phyloP scores from a whole-genome alignment of 345 rosid genomes.

The Eutrema heterophyllum region DNA sequence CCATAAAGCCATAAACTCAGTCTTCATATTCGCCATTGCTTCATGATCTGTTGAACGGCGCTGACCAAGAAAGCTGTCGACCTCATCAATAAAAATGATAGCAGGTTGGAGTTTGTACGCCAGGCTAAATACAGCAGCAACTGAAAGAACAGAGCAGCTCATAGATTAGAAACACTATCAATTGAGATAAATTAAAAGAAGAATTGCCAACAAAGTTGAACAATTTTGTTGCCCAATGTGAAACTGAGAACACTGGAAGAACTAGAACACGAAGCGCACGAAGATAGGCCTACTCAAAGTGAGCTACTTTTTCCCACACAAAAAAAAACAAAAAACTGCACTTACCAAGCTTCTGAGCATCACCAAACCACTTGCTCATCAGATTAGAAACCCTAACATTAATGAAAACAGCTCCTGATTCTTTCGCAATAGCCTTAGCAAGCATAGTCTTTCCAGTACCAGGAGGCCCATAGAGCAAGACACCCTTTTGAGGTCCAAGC shows the following conservation, averaged over 20 bases:
- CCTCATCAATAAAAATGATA: constrained; percentile 94
- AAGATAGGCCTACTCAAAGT: not conserved
- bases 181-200: not conserved
- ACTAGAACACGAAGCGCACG: not conserved
- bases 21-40: constrained; percentile 92
- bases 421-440: constrained; percentile 97
- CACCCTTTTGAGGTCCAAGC: constrained; percentile 97
- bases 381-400: constrained; percentile 84
- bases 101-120: constrained; percentile 96
- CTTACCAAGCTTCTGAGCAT: constrained; percentile 98
- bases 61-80: constrained; percentile 95
- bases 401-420: constrained; percentile 94
- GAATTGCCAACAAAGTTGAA: not conserved
- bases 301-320: too few species aligned
- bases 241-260: not conserved
- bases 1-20: constrained; percentile 99
- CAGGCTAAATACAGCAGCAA: constrained; percentile 94
- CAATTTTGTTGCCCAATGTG: not conserved
- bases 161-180: not conserved
- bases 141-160: constrained; percentile 40
- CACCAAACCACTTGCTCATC: constrained; percentile 99
- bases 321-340: not conserved
- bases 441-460: constrained; percentile 99
- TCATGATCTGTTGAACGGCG: constrained; percentile 85
- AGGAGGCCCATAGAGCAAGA: constrained; percentile 91